Conservation (phyloP, 768 basidiomycete genomes). For the Cystofilobasidium bisporidii region DNA sequence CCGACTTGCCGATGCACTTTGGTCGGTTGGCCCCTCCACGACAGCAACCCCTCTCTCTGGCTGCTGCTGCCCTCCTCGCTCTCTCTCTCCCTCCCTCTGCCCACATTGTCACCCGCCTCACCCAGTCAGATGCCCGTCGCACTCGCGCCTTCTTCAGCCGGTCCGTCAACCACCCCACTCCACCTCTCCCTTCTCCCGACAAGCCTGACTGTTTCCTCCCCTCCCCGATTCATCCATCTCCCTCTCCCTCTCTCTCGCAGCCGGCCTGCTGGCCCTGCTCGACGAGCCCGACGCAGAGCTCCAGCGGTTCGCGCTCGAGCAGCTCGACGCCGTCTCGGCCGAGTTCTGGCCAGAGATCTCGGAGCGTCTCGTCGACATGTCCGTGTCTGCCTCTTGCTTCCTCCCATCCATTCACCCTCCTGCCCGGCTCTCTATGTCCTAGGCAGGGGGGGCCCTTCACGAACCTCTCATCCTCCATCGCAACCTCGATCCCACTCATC, state of each 20-base stretch:
- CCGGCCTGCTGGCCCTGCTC: constrained; percentile 82
- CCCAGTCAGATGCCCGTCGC: constrained; percentile 39
- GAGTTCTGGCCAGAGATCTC: constrained; percentile 99
- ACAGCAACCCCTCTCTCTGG: neutral
- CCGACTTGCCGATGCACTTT: no score
- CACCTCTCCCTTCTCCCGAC: constrained; percentile 16
- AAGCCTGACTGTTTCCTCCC: constrained; percentile 32
- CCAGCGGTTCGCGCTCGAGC: constrained; percentile 80
- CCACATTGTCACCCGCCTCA: constrained; percentile 52
- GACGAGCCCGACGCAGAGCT: constrained; percentile 66
- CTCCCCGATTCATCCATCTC: constrained; percentile 31
- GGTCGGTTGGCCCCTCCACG: no score
- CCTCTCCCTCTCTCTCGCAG: constrained; percentile 41
- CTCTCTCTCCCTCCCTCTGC: constrained; percentile 36
- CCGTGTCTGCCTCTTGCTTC: constrained; percentile 36
- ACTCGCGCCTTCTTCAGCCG: constrained; percentile 3
- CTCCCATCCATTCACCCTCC: no score
- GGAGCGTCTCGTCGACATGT: constrained; percentile 85
- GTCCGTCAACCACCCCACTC: constrained; percentile 37
- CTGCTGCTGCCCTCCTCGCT: constrained; percentile 39
- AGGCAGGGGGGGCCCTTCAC: no score
- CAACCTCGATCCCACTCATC: no score
- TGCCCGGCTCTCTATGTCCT: no score
- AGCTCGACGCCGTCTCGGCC: constrained; percentile 72
- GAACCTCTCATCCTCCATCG: no score